Evolutionary conservation across 139 green algal genomes (phyloP), one percentile per base, ranked within the genome.

Genomic region (Coelastrella sp.): DNA sequence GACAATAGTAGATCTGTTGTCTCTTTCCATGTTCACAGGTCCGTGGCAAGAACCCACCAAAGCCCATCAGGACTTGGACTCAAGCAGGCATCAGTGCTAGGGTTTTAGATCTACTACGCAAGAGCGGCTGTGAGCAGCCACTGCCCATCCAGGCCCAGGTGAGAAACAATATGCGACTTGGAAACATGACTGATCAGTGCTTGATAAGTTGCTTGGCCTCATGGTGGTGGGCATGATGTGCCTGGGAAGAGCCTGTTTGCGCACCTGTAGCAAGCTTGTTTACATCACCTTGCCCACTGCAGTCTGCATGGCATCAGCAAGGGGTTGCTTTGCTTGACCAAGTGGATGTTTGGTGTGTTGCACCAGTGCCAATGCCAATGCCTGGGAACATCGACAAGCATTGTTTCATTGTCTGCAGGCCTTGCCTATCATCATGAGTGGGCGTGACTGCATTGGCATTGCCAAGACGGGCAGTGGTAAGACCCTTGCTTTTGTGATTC

Each of bases 381-480:
- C n/a, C n/a, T n/a, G n/a, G n/a, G n/a, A n/a, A n/a, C n/a, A n/a
- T n/a, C n/a, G n/a, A n/a, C n/a, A n/a, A n/a, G n/a, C n/a, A n/a
- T n/a, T n/a, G 15, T 57, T 9, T 57, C 45, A 32, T 34, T 64
- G 13, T 15, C 34, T 40, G 25, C 96, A 99, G 85, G 94, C 96
- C 11, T 89, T 99, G 67, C 97, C 97, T 0, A 92, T 97, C 78
- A 98, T 99, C 87, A 99, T 99, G 97, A 90, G 80, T 11, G 97
- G 97, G 25, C 89, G 97, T 5, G 98, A 99, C 92, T 98, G 94
- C 91, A 98, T 99, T 35, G 98, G 95, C 83, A 97, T 99, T 82
- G 97, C 97, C 59, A 99, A 99, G 91, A 99, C 98, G 5, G 98
- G 97, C 53, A 95, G 84, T 57, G 97, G 97, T 85, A 99, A 99